phyloP scores from a whole-genome alignment of 164 flowering plant species.

The Santalum album region DNA sequence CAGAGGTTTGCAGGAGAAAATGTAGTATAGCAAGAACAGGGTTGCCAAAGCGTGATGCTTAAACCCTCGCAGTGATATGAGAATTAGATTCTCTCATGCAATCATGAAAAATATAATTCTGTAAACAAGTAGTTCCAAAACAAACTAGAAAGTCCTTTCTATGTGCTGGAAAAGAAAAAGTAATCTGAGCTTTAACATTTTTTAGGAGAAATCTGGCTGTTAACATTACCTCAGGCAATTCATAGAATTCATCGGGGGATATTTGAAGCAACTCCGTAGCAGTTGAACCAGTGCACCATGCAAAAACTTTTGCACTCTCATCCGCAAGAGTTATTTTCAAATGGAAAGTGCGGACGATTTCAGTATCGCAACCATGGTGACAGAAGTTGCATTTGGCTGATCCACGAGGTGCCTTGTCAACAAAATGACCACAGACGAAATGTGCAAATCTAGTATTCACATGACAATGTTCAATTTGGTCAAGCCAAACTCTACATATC shows the following conservation, averaged over 20 bases:
- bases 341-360: slow-evolving; percentile 50
- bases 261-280: slow-evolving; percentile 84
- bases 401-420: slow-evolving; percentile 34
- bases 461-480: slow-evolving; percentile 52
- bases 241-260: slow-evolving; percentile 76
- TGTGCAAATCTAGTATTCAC: slow-evolving; percentile 58
- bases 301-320: slow-evolving; percentile 54
- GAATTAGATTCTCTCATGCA: too few species aligned
- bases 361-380: slow-evolving; percentile 31
- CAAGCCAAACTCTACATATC: slow-evolving; percentile 68
- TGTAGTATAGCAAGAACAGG: too few species aligned
- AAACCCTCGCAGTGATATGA: too few species aligned
- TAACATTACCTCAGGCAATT: slow-evolving; percentile 62
- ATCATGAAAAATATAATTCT: too few species aligned
- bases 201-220: too few species aligned
- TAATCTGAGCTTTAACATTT: too few species aligned
- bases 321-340: slow-evolving; percentile 67
- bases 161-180: too few species aligned
- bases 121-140: too few species aligned
- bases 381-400: slow-evolving; percentile 57
- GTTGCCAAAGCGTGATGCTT: too few species aligned
- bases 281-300: slow-evolving; percentile 79
- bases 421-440: slow-evolving; percentile 60
- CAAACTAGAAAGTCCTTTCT: too few species aligned
- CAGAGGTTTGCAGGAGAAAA: too few species aligned